phyloP scores from a whole-genome alignment of 2,329 filamentous ascomycete species.

The Claviceps citrina region DNA sequence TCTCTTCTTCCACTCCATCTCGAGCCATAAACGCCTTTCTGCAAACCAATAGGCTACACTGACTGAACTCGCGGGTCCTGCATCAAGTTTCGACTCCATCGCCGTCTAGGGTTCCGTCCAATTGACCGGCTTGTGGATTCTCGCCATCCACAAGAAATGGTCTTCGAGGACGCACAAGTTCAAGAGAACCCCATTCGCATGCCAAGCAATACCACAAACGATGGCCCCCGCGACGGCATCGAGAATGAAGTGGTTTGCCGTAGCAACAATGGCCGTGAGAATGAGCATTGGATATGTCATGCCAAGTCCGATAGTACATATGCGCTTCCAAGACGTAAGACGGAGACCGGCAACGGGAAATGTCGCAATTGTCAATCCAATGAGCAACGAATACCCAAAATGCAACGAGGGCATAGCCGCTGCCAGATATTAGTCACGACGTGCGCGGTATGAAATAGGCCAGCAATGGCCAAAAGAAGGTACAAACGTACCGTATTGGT shows the following conservation, averaged over 20 bases:
- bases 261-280: conserved; percentile 51
- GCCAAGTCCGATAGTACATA: conserved; percentile 30
- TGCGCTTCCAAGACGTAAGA: conserved; percentile 33
- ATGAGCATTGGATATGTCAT: conserved; percentile 51
- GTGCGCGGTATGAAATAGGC: too few species aligned
- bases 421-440: conserved; percentile 14
- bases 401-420: conserved; percentile 63
- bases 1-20: too few species aligned
- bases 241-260: conserved; percentile 58
- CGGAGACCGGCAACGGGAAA: conserved; percentile 45
- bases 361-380: conserved; percentile 52
- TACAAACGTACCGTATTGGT: conserved; percentile 47
- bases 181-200: conserved; percentile 35
- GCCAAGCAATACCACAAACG: conserved; percentile 51
- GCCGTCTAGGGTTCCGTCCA: conserved; percentile 22
- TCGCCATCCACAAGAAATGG: conserved; percentile 46
- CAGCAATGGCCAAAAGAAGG: neutral
- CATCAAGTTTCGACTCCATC: conserved; percentile 19
- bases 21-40: neutral
- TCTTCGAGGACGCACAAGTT: conserved; percentile 53
- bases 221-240: conserved; percentile 54
- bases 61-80: neutral
- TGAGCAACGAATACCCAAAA: conserved; percentile 60
- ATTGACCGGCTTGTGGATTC: conserved; percentile 48
- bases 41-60: neutral